These are phyloP conservation scores for Corchorus olitorius DNA, from an alignment of 345 rosid species.

Conservation along the genomic window DNA sequence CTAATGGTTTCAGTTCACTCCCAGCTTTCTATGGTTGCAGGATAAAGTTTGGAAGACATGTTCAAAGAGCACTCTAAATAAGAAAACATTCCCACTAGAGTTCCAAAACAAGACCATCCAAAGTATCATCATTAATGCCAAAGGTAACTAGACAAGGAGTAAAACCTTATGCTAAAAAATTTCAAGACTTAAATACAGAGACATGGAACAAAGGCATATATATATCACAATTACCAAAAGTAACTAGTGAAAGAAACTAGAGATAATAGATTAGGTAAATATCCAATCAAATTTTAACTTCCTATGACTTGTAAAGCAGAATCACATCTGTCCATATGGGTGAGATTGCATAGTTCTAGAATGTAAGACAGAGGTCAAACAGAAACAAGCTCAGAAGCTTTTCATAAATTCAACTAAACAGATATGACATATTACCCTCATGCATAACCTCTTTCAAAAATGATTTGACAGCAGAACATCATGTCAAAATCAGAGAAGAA, in stretches of 20 bases:
- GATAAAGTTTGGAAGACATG: neutral
- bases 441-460: neutral
- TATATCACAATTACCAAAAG: neutral
- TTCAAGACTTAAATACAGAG: neutral
- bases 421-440: neutral
- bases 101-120: neutral
- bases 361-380: neutral
- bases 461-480: neutral
- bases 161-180: neutral
- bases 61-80: neutral
- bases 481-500: neutral
- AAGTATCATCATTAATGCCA: neutral
- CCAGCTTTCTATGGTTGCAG: neutral
- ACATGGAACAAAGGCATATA: neutral
- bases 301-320: neutral
- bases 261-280: neutral
- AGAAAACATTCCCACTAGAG: neutral
- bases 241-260: neutral
- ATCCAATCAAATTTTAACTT: neutral
- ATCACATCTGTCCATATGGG: neutral
- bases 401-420: neutral
- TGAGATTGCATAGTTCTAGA: neutral
- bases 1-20: neutral
- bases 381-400: slow-evolving; percentile 5
- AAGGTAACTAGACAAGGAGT: too few species aligned